phyloP scores from a whole-genome alignment of 306 rosid genomes.

The Rosa rugosa region DNA sequence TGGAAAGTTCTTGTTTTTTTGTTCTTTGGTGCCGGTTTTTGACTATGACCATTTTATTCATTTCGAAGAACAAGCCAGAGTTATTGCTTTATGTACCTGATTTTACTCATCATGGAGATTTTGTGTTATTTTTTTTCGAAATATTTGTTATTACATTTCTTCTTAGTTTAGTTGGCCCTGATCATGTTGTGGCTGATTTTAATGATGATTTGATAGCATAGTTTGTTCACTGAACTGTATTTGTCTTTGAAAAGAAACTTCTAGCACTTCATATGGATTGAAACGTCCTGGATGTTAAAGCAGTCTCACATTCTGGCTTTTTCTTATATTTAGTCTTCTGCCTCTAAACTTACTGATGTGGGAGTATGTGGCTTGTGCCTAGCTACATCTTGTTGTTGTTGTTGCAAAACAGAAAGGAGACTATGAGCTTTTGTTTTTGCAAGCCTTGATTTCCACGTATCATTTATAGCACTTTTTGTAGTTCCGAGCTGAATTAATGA shows the following conservation, averaged over 20 bases:
- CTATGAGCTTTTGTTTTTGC: neutral
- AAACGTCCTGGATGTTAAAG: neutral
- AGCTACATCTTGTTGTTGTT: neutral
- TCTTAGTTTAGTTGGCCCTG: neutral
- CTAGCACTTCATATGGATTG: neutral
- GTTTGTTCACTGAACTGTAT: neutral
- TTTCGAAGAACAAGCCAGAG: no score
- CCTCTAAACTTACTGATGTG: neutral
- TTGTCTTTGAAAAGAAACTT: neutral
- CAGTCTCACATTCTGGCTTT: neutral
- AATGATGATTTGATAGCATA: neutral
- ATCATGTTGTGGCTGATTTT: neutral
- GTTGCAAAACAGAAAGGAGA: neutral
- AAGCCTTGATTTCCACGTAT: neutral
- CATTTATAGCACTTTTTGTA: neutral
- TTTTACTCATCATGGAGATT: neutral
- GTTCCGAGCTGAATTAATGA: neutral
- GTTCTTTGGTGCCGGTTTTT: neutral
- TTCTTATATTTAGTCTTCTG: neutral
- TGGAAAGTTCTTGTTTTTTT: neutral
- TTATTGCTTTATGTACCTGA: no score
- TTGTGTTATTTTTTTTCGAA: neutral
- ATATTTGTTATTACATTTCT: neutral
- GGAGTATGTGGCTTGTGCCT: neutral
- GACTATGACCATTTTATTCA: neutral